Percentiles rank a stretch among this genome's conserved stretches.
Conservation (phyloP, 441 rosid species). For the Populus hybrid region DNA sequence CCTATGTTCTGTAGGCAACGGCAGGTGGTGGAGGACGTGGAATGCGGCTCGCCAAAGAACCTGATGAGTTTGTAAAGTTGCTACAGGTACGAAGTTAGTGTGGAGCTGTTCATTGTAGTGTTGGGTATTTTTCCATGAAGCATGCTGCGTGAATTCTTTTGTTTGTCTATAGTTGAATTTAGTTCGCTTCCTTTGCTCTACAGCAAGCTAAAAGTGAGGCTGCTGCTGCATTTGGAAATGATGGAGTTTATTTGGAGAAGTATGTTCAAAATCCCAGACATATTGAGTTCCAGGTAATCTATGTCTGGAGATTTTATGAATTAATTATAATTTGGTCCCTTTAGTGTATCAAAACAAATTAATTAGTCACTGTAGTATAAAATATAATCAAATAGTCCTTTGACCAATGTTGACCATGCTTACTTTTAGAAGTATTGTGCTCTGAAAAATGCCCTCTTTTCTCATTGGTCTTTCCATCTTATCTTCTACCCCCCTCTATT, state of each 20-base stretch:
- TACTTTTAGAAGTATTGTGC: not conserved
- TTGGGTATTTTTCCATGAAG: not conserved
- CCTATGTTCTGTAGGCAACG: conserved; percentile 62
- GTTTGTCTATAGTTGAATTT: conserved; percentile 4
- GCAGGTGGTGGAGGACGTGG: conserved; percentile 99
- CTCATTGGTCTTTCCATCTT: not conserved
- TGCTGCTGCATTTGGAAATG: conserved; percentile 99
- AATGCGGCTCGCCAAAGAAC: conserved; percentile 96
- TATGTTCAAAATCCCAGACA: conserved; percentile 90
- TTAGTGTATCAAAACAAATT: not conserved
- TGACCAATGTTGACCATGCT: not conserved
- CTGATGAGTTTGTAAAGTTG: conserved; percentile 92
- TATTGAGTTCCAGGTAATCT: conserved; percentile 90
- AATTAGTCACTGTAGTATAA: not conserved
- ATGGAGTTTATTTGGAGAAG: conserved; percentile 93
- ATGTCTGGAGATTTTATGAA: not conserved
- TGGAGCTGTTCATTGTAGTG: conserved; percentile 10
- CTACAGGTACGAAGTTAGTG: conserved; percentile 57
- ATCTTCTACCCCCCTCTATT: not conserved
- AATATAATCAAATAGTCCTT: not conserved
- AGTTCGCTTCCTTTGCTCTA: conserved; percentile 19
- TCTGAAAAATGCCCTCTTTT: not conserved
- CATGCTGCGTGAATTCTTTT: not conserved
- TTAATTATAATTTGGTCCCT: not conserved
- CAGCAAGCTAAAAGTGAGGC: conserved; percentile 99